Percentiles rank a stretch among this genome's conserved stretches.
phyloP scores from a whole-genome alignment of 768 basidiomycete species.

The Dentipellis sp. region DNA sequence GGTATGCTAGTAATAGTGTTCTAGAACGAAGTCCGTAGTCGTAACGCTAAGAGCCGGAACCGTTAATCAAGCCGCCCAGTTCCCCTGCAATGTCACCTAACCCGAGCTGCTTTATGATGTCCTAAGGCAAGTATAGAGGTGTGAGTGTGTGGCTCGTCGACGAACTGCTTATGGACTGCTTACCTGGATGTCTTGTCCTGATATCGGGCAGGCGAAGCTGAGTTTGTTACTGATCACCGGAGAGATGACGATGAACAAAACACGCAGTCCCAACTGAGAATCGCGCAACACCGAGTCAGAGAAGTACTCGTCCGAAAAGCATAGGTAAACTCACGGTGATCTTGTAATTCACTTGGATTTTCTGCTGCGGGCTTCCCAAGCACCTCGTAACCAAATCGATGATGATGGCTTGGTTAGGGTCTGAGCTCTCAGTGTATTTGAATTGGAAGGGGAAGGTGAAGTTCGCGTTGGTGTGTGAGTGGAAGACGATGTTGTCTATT shows the following conservation, averaged over 20 bases:
- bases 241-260: conserved; percentile 56
- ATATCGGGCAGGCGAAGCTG: conserved; percentile 57
- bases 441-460: conserved; percentile 73
- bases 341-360: conserved; percentile 56
- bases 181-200: conserved; percentile 24
- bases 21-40: too few species aligned
- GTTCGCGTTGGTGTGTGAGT: conserved; percentile 46
- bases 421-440: conserved; percentile 42
- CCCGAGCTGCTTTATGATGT: too few species aligned
- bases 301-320: neutral
- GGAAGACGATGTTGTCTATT: conserved; percentile 30
- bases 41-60: too few species aligned
- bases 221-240: conserved; percentile 56
- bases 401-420: conserved; percentile 49
- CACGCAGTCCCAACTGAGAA: conserved; percentile 48
- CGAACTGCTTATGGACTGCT: neutral
- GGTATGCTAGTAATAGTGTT: too few species aligned
- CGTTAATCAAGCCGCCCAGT: too few species aligned
- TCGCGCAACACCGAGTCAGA: neutral
- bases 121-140: too few species aligned
- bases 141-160: too few species aligned
- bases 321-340: conserved; percentile 42
- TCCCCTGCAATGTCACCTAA: too few species aligned
- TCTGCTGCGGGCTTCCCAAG: conserved; percentile 26
- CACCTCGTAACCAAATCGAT: conserved; percentile 56